A percentile compares a stretch with the other conserved stretches of the same genome.
phyloP scores from a whole-genome alignment of 345 rosid genomes.

The Eutrema heterophyllum region DNA sequence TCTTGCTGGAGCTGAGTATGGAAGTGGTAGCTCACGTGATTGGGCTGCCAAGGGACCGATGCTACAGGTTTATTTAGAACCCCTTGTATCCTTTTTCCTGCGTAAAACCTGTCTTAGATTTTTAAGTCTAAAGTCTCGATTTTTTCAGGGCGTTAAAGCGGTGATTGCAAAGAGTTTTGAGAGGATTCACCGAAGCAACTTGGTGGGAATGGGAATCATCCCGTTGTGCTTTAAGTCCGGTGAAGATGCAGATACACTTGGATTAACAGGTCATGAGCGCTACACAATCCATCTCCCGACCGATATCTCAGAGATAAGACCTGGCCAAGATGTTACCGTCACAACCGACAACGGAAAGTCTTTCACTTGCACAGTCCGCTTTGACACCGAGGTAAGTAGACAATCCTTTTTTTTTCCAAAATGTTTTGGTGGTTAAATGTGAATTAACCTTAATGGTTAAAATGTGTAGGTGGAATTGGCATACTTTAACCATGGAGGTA shows the following conservation, averaged over 20 bases:
- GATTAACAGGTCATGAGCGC: slow-evolving; percentile 88
- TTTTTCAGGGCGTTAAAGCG: slow-evolving; percentile 85
- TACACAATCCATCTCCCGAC: slow-evolving; percentile 83
- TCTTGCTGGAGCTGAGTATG: slow-evolving; percentile 97
- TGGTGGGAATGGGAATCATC: slow-evolving; percentile 97
- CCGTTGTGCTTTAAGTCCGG: slow-evolving; percentile 94
- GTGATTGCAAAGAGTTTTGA: slow-evolving; percentile 97
- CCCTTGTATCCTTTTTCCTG: neutral
- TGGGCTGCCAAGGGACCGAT: slow-evolving; percentile 99
- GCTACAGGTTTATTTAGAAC: slow-evolving; percentile 49
- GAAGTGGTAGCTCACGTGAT: slow-evolving; percentile 99
- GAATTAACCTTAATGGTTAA: neutral
- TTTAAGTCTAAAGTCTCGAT: neutral
- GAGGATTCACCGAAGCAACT: slow-evolving; percentile 95
- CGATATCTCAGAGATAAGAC: slow-evolving; percentile 62
- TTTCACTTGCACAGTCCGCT: slow-evolving; percentile 86
- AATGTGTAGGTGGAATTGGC: slow-evolving; percentile 82
- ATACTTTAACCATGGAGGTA: slow-evolving; percentile 89
- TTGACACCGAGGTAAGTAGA: slow-evolving; percentile 84
- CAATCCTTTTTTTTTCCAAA: neutral
- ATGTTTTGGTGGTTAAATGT: neutral
- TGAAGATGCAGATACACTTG: slow-evolving; percentile 85
- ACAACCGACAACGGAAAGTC: slow-evolving; percentile 78
- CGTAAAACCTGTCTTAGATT: neutral
- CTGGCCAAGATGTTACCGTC: slow-evolving; percentile 94